These are phyloP conservation scores for Ogataea philodendri DNA, from an alignment of 805 yeast genomes.

Conservation along the genomic window DNA sequence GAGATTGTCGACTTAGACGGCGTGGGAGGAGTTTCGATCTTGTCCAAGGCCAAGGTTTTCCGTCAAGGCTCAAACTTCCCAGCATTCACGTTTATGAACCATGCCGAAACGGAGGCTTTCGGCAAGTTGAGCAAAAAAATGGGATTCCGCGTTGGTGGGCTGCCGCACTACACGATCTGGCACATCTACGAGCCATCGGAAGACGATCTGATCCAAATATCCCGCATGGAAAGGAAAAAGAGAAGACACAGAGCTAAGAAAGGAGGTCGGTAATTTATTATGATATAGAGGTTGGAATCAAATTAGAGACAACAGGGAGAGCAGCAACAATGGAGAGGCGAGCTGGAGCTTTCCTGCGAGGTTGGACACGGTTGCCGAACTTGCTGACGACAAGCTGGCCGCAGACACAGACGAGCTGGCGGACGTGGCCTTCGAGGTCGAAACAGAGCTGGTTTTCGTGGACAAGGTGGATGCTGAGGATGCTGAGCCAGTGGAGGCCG, in stretches of 20 bases:
- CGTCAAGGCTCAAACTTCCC: constrained; percentile 82
- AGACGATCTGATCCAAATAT: constrained; percentile 72
- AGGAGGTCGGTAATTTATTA: constrained; percentile 6
- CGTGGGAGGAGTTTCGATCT: constrained; percentile 82
- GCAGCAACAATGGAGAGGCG: constrained; percentile 3
- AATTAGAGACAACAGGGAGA: constrained; percentile 1
- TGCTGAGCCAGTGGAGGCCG: background rate
- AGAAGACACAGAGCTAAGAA: constrained; percentile 36
- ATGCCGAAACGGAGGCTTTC: constrained; percentile 86
- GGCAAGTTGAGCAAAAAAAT: constrained; percentile 76
- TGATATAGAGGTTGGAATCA: constrained; percentile 1
- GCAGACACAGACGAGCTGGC: constrained; percentile 2
- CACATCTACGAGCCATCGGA: constrained; percentile 89
- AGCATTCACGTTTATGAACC: constrained; percentile 78
- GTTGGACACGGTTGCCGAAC: constrained; percentile 2
- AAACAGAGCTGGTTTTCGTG: background rate
- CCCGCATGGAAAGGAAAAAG: constrained; percentile 63
- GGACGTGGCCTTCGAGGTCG: constrained; percentile 1
- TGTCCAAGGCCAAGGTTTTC: constrained; percentile 71
- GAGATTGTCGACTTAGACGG: constrained; percentile 76
- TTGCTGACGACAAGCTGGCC: constrained; percentile 1
- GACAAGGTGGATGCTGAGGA: background rate
- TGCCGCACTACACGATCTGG: constrained; percentile 89
- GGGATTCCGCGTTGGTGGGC: constrained; percentile 83
- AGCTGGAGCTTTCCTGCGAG: constrained; percentile 2